These are phyloP conservation scores for Radiomyces spectabilis DNA, from an alignment of 192 early-diverging fungal genomes.

Conservation along the genomic window DNA sequence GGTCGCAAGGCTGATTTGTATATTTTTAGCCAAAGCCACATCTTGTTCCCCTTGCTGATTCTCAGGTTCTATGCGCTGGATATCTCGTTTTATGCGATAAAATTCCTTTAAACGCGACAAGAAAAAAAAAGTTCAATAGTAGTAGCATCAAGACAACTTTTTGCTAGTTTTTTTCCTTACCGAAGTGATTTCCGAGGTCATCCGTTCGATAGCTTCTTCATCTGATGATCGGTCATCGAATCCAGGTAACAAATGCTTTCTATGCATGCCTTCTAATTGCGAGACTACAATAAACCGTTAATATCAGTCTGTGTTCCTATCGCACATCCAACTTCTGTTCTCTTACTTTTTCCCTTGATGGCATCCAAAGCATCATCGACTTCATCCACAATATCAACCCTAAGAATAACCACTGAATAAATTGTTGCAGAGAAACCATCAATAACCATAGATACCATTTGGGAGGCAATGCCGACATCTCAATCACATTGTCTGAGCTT, in stretches of 20 bases:
- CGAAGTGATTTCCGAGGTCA: conserved; percentile 80
- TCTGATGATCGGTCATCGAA: conserved; percentile 84
- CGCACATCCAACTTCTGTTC: too few species aligned
- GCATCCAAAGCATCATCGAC: conserved; percentile 61
- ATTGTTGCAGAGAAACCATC: background rate
- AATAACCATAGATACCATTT: conserved; percentile 56
- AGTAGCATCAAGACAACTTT: background rate
- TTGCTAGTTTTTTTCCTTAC: conserved; percentile 43
- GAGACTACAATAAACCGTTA: background rate
- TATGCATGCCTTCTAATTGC: conserved; percentile 74
- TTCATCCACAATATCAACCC: conserved; percentile 90
- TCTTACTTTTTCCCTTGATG: conserved; percentile 55
- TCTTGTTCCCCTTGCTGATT: conserved; percentile 46
- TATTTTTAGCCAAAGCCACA: conserved; percentile 67
- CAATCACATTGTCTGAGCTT: conserved; percentile 76
- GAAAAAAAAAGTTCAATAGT: conserved; percentile 3
- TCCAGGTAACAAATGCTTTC: conserved; percentile 84
- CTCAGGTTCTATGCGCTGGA: conserved; percentile 64
- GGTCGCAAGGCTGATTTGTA: conserved; percentile 82
- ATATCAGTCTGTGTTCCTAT: background rate
- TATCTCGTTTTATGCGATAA: conserved; percentile 68
- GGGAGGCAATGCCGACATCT: conserved; percentile 83
- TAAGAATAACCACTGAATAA: conserved; percentile 15
- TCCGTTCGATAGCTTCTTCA: conserved; percentile 71
- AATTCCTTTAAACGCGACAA: conserved; percentile 54